These are phyloP conservation scores for Xylaria sp. DNA, from an alignment of 2,329 filamentous ascomycete genomes.

Conservation along the genomic window DNA sequence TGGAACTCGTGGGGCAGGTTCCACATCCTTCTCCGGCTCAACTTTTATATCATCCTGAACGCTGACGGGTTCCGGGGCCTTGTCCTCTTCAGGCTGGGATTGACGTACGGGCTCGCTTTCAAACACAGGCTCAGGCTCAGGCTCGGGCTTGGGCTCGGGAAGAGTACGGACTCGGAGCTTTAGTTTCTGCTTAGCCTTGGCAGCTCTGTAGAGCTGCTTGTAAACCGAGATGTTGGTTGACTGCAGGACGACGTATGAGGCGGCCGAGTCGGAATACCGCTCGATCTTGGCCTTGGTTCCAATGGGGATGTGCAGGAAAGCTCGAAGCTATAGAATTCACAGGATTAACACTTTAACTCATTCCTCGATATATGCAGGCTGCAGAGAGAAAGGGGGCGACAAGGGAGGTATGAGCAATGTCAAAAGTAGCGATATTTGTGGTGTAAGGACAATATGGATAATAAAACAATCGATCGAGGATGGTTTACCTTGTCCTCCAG, in stretches of 20 bases:
- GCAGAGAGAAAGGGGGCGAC: slow-evolving; percentile 9
- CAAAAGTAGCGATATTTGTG: not conserved
- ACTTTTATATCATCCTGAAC: slow-evolving; percentile 24
- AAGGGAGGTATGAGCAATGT: not conserved
- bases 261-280: slow-evolving; percentile 93
- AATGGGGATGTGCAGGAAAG: slow-evolving; percentile 65
- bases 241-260: slow-evolving; percentile 78
- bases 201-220: slow-evolving; percentile 94
- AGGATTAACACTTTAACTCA: slow-evolving; percentile 18
- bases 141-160: slow-evolving; percentile 41
- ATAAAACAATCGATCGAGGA: slow-evolving; percentile 35
- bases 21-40: slow-evolving; percentile 11
- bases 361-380: not conserved
- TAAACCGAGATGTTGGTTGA: slow-evolving; percentile 79
- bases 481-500: slow-evolving; percentile 81
- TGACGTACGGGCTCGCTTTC: slow-evolving; percentile 13
- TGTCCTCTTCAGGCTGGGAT: slow-evolving; percentile 4
- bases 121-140: slow-evolving; percentile 52
- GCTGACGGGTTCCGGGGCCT: slow-evolving; percentile 27
- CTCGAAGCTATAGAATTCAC: slow-evolving; percentile 61
- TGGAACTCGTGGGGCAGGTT: not conserved
- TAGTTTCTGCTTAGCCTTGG: slow-evolving; percentile 97
- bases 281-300: slow-evolving; percentile 73
- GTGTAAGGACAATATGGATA: slow-evolving; percentile 22
- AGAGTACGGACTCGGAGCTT: slow-evolving; percentile 73